Conservation (phyloP, 2,329 filamentous ascomycete genomes). For the Truncatella angustata region DNA sequence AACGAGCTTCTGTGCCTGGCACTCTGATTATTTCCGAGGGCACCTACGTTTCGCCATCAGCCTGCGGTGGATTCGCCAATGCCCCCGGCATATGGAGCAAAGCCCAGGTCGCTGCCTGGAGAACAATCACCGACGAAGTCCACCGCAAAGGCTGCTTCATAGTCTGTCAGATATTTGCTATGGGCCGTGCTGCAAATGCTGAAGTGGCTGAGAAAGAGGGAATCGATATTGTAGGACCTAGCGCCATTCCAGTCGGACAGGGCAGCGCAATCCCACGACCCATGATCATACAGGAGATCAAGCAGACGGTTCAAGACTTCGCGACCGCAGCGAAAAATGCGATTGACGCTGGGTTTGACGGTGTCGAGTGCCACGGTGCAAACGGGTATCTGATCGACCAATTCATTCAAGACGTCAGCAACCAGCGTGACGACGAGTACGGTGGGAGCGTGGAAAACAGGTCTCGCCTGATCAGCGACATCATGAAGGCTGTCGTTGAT, state of each 20-base stretch:
- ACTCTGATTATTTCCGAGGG: slow-evolving; percentile 55
- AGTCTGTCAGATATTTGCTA: slow-evolving; percentile 56
- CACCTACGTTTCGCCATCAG: slow-evolving; percentile 43
- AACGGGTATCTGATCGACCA: slow-evolving; percentile 64
- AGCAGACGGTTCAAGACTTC: slow-evolving; percentile 56
- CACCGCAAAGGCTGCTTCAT: slow-evolving; percentile 58
- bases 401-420: slow-evolving; percentile 48
- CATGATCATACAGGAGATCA: slow-evolving; percentile 65
- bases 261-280: slow-evolving; percentile 54
- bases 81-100: slow-evolving; percentile 53
- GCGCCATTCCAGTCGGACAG: slow-evolving; percentile 36
- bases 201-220: slow-evolving; percentile 14
- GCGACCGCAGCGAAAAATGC: slow-evolving; percentile 52
- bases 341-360: slow-evolving; percentile 65
- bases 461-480: slow-evolving; percentile 49
- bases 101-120: slow-evolving; percentile 55
- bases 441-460: slow-evolving; percentile 47
- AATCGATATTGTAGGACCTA: slow-evolving; percentile 23
- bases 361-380: slow-evolving; percentile 59
- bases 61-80: slow-evolving; percentile 43
- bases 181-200: slow-evolving; percentile 49
- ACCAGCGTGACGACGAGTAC: slow-evolving; percentile 39
- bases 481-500: slow-evolving; percentile 36
- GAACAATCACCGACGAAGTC: slow-evolving; percentile 53
- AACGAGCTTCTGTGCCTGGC: slow-evolving; percentile 23